Evolutionary conservation across 2,329 filamentous ascomycete species (phyloP).

Genomic region (Spiromastix sp.): DNA sequence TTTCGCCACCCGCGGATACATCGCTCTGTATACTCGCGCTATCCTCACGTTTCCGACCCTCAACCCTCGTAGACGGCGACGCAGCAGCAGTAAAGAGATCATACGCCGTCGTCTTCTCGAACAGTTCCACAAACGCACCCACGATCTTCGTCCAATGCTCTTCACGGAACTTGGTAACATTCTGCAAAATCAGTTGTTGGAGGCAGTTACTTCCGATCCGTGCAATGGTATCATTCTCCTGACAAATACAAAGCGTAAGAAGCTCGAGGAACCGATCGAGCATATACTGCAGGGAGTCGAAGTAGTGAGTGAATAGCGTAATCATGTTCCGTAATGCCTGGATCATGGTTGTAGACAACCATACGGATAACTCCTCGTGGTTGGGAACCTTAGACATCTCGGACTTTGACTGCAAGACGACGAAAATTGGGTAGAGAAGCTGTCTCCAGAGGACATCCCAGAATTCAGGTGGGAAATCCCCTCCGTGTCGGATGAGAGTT

Average conservation of each 20-base stretch:
- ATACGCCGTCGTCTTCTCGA: constrained; percentile 86
- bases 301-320: constrained; percentile 96
- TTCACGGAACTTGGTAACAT: constrained; percentile 79
- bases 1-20: constrained; percentile 14
- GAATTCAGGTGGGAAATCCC: constrained; percentile 84
- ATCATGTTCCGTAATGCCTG: constrained; percentile 98
- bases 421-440: constrained; percentile 94
- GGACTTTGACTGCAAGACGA: constrained; percentile 89
- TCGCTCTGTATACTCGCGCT: constrained; percentile 16
- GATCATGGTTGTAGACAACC: constrained; percentile 99
- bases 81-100: constrained; percentile 84
- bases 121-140: constrained; percentile 88
- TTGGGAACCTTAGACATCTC: constrained; percentile 94
- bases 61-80: constrained; percentile 29
- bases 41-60: constrained; percentile 20
- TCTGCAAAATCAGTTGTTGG: constrained; percentile 91
- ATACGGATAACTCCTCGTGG: constrained; percentile 94
- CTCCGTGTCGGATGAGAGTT: constrained; percentile 77
- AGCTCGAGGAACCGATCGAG: constrained; percentile 93
- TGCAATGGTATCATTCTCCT: constrained; percentile 97
- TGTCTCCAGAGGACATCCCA: constrained; percentile 99
- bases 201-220: constrained; percentile 97
- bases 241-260: constrained; percentile 89
- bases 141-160: constrained; percentile 94
- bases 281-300: constrained; percentile 94